Evolutionary conservation across 208 protist genomes (phyloP).

Genomic region (Balamuthia mandrillaris): DNA sequence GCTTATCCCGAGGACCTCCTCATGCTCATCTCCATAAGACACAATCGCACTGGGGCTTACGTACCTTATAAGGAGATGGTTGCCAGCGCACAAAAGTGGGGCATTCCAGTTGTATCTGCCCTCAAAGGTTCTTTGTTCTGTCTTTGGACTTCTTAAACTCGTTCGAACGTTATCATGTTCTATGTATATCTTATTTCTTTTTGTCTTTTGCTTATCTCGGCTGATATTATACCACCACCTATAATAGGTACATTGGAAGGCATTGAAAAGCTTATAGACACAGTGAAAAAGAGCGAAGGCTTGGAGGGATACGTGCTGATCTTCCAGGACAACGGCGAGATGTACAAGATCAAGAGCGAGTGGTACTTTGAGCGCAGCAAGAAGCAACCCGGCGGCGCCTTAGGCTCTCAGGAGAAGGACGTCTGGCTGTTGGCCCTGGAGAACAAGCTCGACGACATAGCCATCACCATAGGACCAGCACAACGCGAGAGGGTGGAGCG

Average conservation of each 20-base stretch:
- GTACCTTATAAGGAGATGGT: neutral
- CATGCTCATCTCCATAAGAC: conserved; percentile 16
- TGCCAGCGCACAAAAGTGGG: neutral
- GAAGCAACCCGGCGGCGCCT: neutral
- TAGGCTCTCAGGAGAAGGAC: conserved; percentile 30
- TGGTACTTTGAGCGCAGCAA: conserved; percentile 35
- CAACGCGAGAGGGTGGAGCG: neutral
- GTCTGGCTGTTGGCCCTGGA: conserved; percentile 14
- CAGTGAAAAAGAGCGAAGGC: neutral
- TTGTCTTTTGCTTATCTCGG: too few species aligned
- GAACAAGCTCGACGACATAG: conserved; percentile 33
- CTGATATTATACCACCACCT: neutral
- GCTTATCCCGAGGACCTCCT: conserved; percentile 15
- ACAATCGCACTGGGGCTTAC: neutral
- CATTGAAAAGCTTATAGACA: neutral
- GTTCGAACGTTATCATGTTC: neutral
- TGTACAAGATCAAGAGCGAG: conserved; percentile 38
- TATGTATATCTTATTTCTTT: too few species aligned
- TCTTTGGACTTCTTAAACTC: neutral
- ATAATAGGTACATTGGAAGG: neutral
- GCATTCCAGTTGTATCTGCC: conserved; percentile 18
- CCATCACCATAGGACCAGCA: conserved; percentile 5
- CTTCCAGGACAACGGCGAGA: conserved; percentile 34
- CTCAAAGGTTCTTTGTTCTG: neutral
- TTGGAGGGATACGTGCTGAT: conserved; percentile 17